These are phyloP conservation scores for Pseudogymnoascus sp. DNA, from an alignment of 2,329 filamentous ascomycete genomes.

Conservation along the genomic window DNA sequence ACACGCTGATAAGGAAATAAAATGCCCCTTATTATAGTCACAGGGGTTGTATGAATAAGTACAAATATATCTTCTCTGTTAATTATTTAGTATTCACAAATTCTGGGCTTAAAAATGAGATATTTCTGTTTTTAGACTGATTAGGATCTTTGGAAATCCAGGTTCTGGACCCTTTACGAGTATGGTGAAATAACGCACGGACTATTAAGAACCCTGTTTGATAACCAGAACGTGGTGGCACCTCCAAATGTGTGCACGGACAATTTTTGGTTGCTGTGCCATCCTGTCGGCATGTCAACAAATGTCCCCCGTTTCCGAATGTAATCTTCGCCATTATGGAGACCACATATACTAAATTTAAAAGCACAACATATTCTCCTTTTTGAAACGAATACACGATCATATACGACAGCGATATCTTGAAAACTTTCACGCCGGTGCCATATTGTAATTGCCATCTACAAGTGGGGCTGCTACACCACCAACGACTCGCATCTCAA, in stretches of 20 bases:
- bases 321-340: background rate
- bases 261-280: slow-evolving; percentile 7
- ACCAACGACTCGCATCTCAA: background rate
- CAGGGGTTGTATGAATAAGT: background rate
- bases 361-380: background rate
- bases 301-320: background rate
- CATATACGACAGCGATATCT: background rate
- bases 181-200: background rate
- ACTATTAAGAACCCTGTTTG: background rate
- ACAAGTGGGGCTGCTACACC: background rate
- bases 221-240: slow-evolving; percentile 1
- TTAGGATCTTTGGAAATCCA: background rate
- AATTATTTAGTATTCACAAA: background rate
- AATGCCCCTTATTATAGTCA: background rate
- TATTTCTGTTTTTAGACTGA: background rate
- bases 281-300: slow-evolving; percentile 1
- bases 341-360: background rate
- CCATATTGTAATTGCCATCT: background rate
- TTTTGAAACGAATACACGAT: slow-evolving; percentile 1
- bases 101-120: background rate
- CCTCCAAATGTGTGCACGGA: background rate
- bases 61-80: background rate
- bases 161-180: slow-evolving; percentile 8
- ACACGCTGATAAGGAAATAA: background rate
- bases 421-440: background rate